A percentile compares a stretch with the other conserved stretches of the same genome.
Conservation (phyloP, 1,284 basidiomycete genomes). For the Boletus sp. region DNA sequence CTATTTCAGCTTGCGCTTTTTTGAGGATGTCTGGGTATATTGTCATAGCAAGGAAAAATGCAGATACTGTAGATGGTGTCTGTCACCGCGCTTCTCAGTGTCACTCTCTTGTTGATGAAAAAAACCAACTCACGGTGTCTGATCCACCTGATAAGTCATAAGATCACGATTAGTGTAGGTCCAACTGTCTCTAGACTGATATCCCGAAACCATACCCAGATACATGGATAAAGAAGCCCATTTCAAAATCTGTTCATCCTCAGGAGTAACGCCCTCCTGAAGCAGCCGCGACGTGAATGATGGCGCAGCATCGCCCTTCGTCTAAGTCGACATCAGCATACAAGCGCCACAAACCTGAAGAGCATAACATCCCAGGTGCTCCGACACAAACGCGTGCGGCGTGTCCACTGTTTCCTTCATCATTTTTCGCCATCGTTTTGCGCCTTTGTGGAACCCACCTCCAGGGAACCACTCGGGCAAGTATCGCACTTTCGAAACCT, state of each 20-base stretch:
- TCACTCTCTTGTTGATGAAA: slow-evolving; percentile 13
- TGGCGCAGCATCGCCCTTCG: too few relatives aligned
- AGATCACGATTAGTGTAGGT: background rate
- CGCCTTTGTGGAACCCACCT: slow-evolving; percentile 41
- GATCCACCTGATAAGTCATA: slow-evolving; percentile 18
- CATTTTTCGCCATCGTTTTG: slow-evolving; percentile 36
- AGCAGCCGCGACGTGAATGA: too few relatives aligned
- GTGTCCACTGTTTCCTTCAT: slow-evolving; percentile 34
- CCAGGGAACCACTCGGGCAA: slow-evolving; percentile 41
- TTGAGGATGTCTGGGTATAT: too few relatives aligned
- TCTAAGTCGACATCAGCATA: too few relatives aligned
- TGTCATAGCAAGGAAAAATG: too few relatives aligned
- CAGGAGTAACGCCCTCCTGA: too few relatives aligned
- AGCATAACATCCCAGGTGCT: slow-evolving; percentile 35
- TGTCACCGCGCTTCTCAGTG: background rate
- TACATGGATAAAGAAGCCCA: too few relatives aligned
- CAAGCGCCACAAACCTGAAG: background rate
- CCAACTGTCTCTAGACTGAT: slow-evolving; percentile 18
- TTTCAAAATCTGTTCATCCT: too few relatives aligned
- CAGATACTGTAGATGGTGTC: too few relatives aligned
- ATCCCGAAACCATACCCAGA: background rate
- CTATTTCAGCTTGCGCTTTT: too few relatives aligned
- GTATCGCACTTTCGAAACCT: slow-evolving; percentile 23
- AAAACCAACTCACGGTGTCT: slow-evolving; percentile 10
- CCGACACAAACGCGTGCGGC: slow-evolving; percentile 39